Evolutionary conservation across 2,329 filamentous ascomycete species (phyloP), one percentile per base, ranked within the genome.

Genomic region (Diplodia scrobiculata): DNA sequence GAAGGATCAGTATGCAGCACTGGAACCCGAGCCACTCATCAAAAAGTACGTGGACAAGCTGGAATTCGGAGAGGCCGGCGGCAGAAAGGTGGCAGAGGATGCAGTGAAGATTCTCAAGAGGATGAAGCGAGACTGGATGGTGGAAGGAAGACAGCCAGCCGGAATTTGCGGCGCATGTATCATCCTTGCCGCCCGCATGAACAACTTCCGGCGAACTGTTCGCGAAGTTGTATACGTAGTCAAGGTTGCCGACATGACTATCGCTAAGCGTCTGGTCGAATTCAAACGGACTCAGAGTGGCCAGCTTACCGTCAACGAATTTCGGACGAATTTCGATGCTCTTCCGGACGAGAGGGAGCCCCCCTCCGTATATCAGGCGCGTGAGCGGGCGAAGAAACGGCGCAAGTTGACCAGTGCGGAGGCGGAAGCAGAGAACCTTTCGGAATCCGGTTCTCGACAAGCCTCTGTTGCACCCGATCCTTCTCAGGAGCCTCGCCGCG

Each of bases 81-180:
- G 90, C 75, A 62, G 65, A n/a, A 90, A 90, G 71, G 92, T 99
- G 14, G 93, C 92, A 50, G 87, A 91, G 71, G 92, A 97, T 73
- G 95, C 95, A 6, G 88, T 93, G 66, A 88, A 90, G 65, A 89
- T 99, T 63, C 88, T 97, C 66, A 89, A 90, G 76, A 89, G 95
- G 68, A 98, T 99, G 95, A 93, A 91, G 70, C 85, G 91, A 64
- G 95, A 99, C 79, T 98, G 95, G 93, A 98, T 99, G 87, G 89
- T 93, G 54, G 92, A 93, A 75, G 95, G 95, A 72, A 90, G 95
- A 73, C 89, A 95, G 48, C 95, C 95, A 17, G 94, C 94, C 6
- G 95, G 95, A 70, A 89, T 98, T 65, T 97, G 93, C 76, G 95
- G 95, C 68, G 95, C 95, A 13, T 96, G 93, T 70, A 85, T 99